Percentiles rank a stretch among this genome's conserved stretches.
These are phyloP conservation scores for Fomes fomentarius DNA, from an alignment of 1,284 basidiomycete species.

Conservation along the genomic window DNA sequence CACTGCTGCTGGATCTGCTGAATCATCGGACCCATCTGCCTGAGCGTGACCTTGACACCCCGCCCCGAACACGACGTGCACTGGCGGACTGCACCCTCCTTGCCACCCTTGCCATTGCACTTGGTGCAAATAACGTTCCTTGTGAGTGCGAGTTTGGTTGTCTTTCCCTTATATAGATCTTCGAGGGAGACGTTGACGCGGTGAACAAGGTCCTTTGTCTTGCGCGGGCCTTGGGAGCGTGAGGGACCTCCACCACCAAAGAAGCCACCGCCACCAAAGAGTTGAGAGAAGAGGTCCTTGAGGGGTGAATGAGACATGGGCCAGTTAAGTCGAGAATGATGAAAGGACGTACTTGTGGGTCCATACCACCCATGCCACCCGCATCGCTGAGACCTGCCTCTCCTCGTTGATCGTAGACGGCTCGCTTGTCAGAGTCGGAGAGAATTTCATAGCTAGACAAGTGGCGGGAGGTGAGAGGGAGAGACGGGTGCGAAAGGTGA, in stretches of 20 bases:
- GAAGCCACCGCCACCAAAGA: slow-evolving; percentile 82
- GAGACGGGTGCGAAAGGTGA: neutral
- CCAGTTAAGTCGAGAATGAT: no score
- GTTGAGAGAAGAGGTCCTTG: slow-evolving; percentile 95
- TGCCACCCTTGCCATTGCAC: slow-evolving; percentile 97
- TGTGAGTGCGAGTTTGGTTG: slow-evolving; percentile 96
- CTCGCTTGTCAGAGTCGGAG: slow-evolving; percentile 87
- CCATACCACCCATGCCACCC: slow-evolving; percentile 95
- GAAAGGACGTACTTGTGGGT: slow-evolving; percentile 71
- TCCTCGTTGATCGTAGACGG: slow-evolving; percentile 90
- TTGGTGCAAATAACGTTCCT: slow-evolving; percentile 94
- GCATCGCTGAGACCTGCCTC: slow-evolving; percentile 90
- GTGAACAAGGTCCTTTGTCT: slow-evolving; percentile 98
- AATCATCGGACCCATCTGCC: slow-evolving; percentile 99
- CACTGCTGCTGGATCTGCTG: slow-evolving; percentile 98
- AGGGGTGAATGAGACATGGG: no score
- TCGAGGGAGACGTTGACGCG: slow-evolving; percentile 95
- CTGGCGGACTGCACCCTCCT: slow-evolving; percentile 90
- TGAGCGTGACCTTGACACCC: slow-evolving; percentile 89
- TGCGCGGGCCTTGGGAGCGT: slow-evolving; percentile 83
- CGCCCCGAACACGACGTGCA: slow-evolving; percentile 88
- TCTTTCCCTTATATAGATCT: slow-evolving; percentile 98
- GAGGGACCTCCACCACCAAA: slow-evolving; percentile 53
- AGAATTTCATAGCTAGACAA: slow-evolving; percentile 85
- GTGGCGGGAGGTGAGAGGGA: neutral